phyloP scores from a whole-genome alignment of 2,329 filamentous ascomycete species.

The Myriangium duriaei region DNA sequence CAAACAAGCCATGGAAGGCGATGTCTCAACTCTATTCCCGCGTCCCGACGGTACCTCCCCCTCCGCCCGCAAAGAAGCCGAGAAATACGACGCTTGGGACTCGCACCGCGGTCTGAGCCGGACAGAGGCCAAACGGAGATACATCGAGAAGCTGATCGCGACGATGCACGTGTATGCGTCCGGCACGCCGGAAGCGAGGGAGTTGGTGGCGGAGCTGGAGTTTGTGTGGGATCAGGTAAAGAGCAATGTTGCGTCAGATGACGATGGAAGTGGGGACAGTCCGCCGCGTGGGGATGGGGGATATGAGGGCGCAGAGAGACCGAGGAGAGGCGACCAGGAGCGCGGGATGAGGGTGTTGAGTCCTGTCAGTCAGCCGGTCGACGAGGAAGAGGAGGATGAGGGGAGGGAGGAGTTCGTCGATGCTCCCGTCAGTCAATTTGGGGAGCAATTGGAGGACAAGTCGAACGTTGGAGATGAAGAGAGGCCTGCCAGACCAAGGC shows the following conservation, averaged over 20 bases:
- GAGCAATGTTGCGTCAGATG: constrained; percentile 40
- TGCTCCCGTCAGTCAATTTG: constrained; percentile 14
- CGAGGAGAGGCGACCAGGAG: background rate
- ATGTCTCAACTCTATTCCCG: constrained; percentile 89
- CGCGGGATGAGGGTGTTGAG: constrained; percentile 49
- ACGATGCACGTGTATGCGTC: constrained; percentile 95
- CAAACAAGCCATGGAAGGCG: constrained; percentile 98
- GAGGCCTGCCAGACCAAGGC: background rate
- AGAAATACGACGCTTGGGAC: constrained; percentile 76
- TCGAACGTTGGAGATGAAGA: constrained; percentile 9
- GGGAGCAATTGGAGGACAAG: constrained; percentile 6
- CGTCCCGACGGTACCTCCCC: constrained; percentile 42
- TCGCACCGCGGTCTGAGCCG: constrained; percentile 68
- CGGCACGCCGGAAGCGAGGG: constrained; percentile 68
- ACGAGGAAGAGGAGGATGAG: constrained; percentile 29
- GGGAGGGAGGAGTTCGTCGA: constrained; percentile 19
- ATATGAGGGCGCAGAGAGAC: constrained; percentile 4
- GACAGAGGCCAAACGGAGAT: constrained; percentile 86
- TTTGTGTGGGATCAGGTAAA: constrained; percentile 99
- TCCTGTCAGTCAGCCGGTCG: constrained; percentile 63
- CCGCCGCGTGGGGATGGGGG: constrained; percentile 9
- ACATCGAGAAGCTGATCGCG: constrained; percentile 86
- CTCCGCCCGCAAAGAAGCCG: constrained; percentile 23
- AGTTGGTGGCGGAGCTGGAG: constrained; percentile 87
- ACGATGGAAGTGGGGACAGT: constrained; percentile 5